Evolutionary conservation across 2,329 filamentous ascomycete genomes (phyloP).

Genomic region (Pseudogymnoascus sp.): DNA sequence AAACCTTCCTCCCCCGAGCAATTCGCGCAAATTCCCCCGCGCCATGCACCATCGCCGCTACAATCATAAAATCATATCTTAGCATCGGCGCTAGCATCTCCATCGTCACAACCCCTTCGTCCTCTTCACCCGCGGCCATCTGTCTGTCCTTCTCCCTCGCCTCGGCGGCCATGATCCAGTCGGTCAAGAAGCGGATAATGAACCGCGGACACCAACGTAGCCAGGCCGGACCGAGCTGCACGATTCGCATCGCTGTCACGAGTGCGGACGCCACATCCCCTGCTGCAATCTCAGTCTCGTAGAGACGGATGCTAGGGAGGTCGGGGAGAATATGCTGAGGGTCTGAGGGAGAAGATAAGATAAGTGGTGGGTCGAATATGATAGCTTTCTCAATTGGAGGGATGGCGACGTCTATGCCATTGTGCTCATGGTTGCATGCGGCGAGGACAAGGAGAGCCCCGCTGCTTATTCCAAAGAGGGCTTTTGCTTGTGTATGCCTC

Average conservation of each 20-base stretch:
- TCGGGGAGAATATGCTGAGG: background rate
- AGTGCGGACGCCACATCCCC: background rate
- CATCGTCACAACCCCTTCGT: background rate
- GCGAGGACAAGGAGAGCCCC: background rate
- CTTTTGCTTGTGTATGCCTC: background rate
- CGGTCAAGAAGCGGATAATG: background rate
- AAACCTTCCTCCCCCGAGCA: background rate
- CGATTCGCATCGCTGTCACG: background rate
- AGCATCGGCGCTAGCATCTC: background rate
- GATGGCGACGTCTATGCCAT: background rate
- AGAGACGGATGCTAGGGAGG: background rate
- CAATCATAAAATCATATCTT: background rate
- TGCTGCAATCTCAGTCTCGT: background rate
- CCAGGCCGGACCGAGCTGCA: background rate
- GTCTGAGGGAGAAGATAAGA: background rate
- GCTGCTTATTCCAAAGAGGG: background rate
- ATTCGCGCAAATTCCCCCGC: background rate
- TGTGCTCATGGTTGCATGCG: background rate
- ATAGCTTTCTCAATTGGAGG: background rate
- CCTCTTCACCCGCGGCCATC: background rate
- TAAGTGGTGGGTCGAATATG: background rate
- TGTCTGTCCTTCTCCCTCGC: background rate
- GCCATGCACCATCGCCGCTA: background rate
- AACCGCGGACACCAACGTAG: background rate
- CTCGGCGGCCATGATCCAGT: background rate